These are phyloP conservation scores for Tetratostichococcus sp. DNA, from an alignment of 139 green algal genomes.

Conservation along the genomic window DNA sequence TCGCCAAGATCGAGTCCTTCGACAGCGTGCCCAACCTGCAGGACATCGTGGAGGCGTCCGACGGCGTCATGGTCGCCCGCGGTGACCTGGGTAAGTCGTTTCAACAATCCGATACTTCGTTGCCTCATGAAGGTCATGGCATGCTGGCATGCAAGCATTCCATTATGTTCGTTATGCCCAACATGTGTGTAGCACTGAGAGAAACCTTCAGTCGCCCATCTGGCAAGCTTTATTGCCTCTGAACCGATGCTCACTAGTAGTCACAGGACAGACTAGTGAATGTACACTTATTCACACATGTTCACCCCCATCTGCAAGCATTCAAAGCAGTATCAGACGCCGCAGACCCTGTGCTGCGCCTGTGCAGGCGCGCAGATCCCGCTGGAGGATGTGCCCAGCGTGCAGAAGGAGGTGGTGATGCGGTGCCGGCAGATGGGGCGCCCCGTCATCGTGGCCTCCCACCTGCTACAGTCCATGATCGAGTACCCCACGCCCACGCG, in stretches of 20 bases:
- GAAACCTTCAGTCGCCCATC: too few species aligned
- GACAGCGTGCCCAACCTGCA: constrained; percentile 62
- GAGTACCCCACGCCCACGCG: constrained; percentile 74
- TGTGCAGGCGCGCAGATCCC: constrained; percentile 58
- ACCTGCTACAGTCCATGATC: constrained; percentile 82
- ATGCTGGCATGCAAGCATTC: too few species aligned
- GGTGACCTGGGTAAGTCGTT: constrained; percentile 64
- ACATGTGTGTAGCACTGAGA: too few species aligned
- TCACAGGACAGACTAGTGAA: too few species aligned
- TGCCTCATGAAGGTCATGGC: neutral
- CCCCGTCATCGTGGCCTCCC: constrained; percentile 78
- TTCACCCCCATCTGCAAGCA: too few species aligned
- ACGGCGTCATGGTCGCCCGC: constrained; percentile 75
- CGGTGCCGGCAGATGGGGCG: constrained; percentile 61
- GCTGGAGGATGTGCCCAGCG: constrained; percentile 72
- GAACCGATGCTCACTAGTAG: neutral
- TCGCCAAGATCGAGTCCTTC: constrained; percentile 55
- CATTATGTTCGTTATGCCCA: too few species aligned
- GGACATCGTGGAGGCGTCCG: constrained; percentile 57
- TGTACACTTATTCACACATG: too few species aligned
- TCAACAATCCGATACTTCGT: too few species aligned
- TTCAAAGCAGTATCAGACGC: too few species aligned
- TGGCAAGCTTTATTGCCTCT: too few species aligned
- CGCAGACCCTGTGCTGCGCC: neutral
- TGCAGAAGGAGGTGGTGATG: constrained; percentile 79